phyloP scores from a whole-genome alignment of 257 asterid genomes.

The Solanum chiquidenum region DNA sequence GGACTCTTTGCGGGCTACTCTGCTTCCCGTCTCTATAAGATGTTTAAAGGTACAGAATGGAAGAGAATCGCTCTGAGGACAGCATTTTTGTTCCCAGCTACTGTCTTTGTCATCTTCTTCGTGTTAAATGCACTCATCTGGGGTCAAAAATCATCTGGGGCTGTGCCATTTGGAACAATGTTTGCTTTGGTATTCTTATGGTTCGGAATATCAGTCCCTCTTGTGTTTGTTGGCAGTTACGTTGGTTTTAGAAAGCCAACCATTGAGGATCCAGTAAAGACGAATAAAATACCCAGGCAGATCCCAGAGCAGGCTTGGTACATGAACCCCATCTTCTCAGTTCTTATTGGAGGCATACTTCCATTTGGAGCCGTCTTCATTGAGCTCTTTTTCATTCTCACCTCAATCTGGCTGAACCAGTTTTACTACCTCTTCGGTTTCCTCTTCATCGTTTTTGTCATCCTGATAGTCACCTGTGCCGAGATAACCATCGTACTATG shows the following conservation, averaged over 20 bases:
- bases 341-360: conserved; percentile 63
- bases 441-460: conserved; percentile 63
- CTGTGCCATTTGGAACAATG: conserved; percentile 76
- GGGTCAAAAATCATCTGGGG: conserved; percentile 79
- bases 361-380: conserved; percentile 77
- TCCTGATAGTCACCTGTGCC: conserved; percentile 67
- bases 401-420: conserved; percentile 79
- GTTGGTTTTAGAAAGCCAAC: conserved; percentile 56
- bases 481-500: conserved; percentile 68
- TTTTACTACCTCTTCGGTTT: conserved; percentile 85
- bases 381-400: conserved; percentile 72
- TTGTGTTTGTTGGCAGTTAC: conserved; percentile 61
- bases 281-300: conserved; percentile 63
- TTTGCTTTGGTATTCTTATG: conserved; percentile 60
- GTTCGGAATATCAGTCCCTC: conserved; percentile 80
- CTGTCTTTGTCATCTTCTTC: conserved; percentile 46
- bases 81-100: conserved; percentile 50
- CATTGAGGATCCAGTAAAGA: conserved; percentile 61
- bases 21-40: conserved; percentile 54
- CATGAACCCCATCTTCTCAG: conserved; percentile 52
- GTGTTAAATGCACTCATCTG: conserved; percentile 65
- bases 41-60: conserved; percentile 78
- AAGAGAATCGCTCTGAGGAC: conserved; percentile 57
- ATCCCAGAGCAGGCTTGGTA: conserved; percentile 78
- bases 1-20: conserved; percentile 63